Evolutionary conservation across 768 basidiomycete species (phyloP).

Genomic region (Naganishia friedmannii): DNA sequence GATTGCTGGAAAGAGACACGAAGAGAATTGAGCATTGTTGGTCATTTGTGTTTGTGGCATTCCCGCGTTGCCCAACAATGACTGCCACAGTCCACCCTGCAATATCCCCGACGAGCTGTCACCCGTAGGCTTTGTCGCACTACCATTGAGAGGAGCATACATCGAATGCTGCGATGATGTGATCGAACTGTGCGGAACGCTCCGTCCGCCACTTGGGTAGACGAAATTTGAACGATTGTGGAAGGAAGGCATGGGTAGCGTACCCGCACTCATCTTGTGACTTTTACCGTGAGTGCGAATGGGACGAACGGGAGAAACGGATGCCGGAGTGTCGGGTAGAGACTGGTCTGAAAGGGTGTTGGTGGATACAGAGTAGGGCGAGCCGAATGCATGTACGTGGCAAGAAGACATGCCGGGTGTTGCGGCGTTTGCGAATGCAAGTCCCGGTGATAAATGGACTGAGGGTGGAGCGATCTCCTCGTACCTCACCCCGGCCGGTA

Average conservation of each 20-base stretch:
- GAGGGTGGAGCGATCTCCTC: not conserved
- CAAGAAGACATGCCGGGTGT: not conserved
- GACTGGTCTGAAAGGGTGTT: not conserved
- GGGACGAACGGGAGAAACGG: not conserved
- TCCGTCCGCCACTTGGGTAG: not conserved
- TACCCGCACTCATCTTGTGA: conserved; percentile 10
- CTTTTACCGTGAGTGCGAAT: not conserved
- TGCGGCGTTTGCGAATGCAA: not conserved
- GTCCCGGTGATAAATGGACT: not conserved
- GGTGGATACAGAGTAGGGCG: not conserved
- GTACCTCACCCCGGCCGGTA: not conserved
- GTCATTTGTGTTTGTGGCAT: not conserved
- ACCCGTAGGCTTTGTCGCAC: not conserved
- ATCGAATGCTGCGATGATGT: not conserved
- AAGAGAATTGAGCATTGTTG: not conserved
- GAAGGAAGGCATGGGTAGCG: conserved; percentile 13
- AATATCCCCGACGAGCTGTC: not conserved
- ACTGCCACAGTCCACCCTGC: conserved; percentile 1
- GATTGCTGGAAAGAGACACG: not conserved
- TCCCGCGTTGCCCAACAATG: conserved; percentile 1
- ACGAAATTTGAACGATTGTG: not conserved
- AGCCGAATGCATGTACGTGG: not conserved
- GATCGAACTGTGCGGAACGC: not conserved
- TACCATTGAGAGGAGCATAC: not conserved
- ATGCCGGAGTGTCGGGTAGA: not conserved